Evolutionary conservation across 2,329 filamentous ascomycete genomes (phyloP).

Genomic region (Beauveria pseudobassiana): DNA sequence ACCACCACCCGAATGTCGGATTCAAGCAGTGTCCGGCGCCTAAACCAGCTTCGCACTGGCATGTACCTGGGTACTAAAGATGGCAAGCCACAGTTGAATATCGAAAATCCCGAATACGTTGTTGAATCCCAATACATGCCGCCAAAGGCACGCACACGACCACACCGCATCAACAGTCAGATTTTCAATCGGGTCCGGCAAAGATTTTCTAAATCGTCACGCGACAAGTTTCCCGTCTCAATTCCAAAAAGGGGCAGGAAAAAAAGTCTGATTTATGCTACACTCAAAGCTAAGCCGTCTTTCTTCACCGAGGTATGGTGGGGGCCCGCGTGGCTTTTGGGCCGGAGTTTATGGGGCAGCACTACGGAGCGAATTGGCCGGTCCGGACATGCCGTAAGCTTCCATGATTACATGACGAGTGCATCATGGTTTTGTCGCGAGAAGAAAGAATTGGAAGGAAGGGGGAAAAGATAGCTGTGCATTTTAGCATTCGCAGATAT

Average conservation of each 20-base stretch:
- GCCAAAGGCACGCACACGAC: neutral
- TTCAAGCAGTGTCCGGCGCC: no score
- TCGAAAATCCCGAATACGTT: neutral
- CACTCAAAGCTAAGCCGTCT: neutral
- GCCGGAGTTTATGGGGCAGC: neutral
- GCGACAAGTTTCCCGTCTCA: slow-evolving; percentile 4
- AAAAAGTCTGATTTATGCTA: neutral
- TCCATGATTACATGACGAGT: neutral
- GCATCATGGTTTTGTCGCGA: neutral
- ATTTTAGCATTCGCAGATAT: no score
- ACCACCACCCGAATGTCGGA: neutral
- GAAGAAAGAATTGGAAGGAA: no score
- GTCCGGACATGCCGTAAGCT: neutral
- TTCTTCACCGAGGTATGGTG: slow-evolving; percentile 4
- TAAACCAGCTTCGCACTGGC: neutral
- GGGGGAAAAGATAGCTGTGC: no score
- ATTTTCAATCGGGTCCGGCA: neutral
- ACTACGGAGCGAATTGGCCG: no score
- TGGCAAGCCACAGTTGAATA: no score
- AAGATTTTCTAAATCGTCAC: neutral
- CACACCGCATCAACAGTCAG: neutral
- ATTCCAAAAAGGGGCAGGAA: neutral
- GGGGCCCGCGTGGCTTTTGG: neutral
- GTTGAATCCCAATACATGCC: neutral
- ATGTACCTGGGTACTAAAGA: neutral